phyloP scores from a whole-genome alignment of 1,284 basidiomycete species.

The Ceratobasidium sp. region DNA sequence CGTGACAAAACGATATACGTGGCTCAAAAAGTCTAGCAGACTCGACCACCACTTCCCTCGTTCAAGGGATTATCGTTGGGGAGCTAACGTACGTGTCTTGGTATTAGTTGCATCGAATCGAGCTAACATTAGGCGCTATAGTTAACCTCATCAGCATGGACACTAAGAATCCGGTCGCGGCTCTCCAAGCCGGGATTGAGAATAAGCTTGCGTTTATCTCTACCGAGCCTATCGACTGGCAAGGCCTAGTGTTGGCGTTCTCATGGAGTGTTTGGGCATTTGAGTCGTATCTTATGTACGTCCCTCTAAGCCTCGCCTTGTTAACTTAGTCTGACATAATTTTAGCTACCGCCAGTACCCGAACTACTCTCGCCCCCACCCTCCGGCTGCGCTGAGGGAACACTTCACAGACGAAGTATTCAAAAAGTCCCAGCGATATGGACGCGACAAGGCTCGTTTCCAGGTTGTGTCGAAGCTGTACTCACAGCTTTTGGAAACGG shows the following conservation, averaged over 20 bases:
- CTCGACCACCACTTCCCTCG: slow-evolving; percentile 28
- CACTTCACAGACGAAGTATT: slow-evolving; percentile 85
- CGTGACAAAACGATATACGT: slow-evolving; percentile 34
- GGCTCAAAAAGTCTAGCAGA: slow-evolving; percentile 30
- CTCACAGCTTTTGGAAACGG: slow-evolving; percentile 79
- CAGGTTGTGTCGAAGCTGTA: slow-evolving; percentile 80
- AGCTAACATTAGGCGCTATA: background rate
- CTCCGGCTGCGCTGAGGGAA: slow-evolving; percentile 79
- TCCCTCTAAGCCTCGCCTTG: slow-evolving; percentile 50
- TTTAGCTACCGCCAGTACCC: slow-evolving; percentile 85
- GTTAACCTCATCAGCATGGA: background rate
- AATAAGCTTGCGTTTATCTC: slow-evolving; percentile 47
- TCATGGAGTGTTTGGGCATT: slow-evolving; percentile 86
- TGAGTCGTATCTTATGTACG: slow-evolving; percentile 85
- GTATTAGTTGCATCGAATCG: background rate
- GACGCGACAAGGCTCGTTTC: slow-evolving; percentile 92
- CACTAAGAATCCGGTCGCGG: slow-evolving; percentile 42
- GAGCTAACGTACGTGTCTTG: slow-evolving; percentile 8
- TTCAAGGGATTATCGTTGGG: background rate
- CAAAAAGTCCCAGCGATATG: slow-evolving; percentile 91
- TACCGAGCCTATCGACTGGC: slow-evolving; percentile 72
- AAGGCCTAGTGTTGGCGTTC: slow-evolving; percentile 77
- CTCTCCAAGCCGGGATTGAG: slow-evolving; percentile 44
- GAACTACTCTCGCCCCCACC: slow-evolving; percentile 81
- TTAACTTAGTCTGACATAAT: slow-evolving; percentile 21